phyloP scores from a whole-genome alignment of 164 flowering plant genomes.

The Tetrastigma voinierianum region DNA sequence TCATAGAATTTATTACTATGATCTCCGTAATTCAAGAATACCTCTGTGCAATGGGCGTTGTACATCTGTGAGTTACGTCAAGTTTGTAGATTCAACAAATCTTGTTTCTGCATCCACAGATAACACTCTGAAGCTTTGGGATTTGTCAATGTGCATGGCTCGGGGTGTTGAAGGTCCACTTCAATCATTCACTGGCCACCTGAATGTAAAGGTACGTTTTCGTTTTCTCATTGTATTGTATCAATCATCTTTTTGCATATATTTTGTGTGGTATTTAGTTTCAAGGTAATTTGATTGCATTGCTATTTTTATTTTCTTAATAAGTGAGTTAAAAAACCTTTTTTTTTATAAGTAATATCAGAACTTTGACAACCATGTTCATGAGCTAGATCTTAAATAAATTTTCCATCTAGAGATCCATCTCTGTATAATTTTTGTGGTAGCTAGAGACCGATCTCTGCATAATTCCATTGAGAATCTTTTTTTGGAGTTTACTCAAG shows the following conservation, averaged over 20 bases:
- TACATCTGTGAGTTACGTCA: constrained; percentile 93
- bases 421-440: not conserved
- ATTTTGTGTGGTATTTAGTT: not conserved
- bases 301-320: not conserved
- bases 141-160: constrained; percentile 66
- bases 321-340: not conserved
- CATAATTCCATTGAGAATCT: not conserved
- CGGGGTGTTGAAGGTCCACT: constrained; percentile 68
- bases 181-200: constrained; percentile 90
- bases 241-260: not conserved
- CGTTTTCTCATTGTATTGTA: not conserved
- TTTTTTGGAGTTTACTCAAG: not conserved
- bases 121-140: constrained; percentile 94
- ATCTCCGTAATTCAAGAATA: constrained; percentile 67
- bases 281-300: not conserved
- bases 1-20: constrained; percentile 84
- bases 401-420: not conserved
- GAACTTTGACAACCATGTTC: not conserved
- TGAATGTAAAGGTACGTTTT: constrained; percentile 74
- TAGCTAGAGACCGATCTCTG: not conserved
- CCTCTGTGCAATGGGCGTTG: constrained; percentile 88
- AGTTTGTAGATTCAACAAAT: constrained; percentile 79
- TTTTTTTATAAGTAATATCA: too few relatives aligned
- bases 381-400: not conserved
- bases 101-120: constrained; percentile 97